These are phyloP conservation scores for Saccharomycopsis olivae DNA, from an alignment of 805 yeast genomes.

Conservation along the genomic window DNA sequence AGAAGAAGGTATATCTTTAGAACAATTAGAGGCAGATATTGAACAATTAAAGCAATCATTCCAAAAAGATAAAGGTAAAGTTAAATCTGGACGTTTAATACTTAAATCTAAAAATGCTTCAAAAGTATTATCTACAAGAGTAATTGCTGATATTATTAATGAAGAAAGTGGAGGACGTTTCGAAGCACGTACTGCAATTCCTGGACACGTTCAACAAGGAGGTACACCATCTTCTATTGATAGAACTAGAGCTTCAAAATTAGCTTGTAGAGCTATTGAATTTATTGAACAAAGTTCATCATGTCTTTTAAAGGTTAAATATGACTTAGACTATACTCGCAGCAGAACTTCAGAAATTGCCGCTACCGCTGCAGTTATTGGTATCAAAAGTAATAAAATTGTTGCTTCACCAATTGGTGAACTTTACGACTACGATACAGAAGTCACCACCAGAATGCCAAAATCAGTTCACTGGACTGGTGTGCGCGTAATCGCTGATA, in stretches of 20 bases:
- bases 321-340: slow-evolving; percentile 24
- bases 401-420: slow-evolving; percentile 63
- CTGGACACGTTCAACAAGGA: slow-evolving; percentile 86
- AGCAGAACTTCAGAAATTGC: background rate
- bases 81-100: slow-evolving; percentile 59
- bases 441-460: slow-evolving; percentile 73
- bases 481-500: slow-evolving; percentile 70
- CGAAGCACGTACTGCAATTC: slow-evolving; percentile 71
- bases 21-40: slow-evolving; percentile 56
- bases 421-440: slow-evolving; percentile 83
- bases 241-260: slow-evolving; percentile 62
- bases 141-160: slow-evolving; percentile 58
- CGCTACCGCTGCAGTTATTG: slow-evolving; percentile 71
- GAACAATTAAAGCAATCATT: slow-evolving; percentile 48
- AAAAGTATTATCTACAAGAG: slow-evolving; percentile 53
- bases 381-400: slow-evolving; percentile 69
- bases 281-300: slow-evolving; percentile 44
- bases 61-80: slow-evolving; percentile 51
- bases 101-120: slow-evolving; percentile 53
- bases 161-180: slow-evolving; percentile 53
- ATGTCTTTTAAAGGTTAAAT: slow-evolving; percentile 20
- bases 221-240: slow-evolving; percentile 69
- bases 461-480: slow-evolving; percentile 76
- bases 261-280: slow-evolving; percentile 58
- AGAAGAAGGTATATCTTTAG: slow-evolving; percentile 53